phyloP scores from a whole-genome alignment of 208 protist genomes.

The Leishmania aethiopica region DNA sequence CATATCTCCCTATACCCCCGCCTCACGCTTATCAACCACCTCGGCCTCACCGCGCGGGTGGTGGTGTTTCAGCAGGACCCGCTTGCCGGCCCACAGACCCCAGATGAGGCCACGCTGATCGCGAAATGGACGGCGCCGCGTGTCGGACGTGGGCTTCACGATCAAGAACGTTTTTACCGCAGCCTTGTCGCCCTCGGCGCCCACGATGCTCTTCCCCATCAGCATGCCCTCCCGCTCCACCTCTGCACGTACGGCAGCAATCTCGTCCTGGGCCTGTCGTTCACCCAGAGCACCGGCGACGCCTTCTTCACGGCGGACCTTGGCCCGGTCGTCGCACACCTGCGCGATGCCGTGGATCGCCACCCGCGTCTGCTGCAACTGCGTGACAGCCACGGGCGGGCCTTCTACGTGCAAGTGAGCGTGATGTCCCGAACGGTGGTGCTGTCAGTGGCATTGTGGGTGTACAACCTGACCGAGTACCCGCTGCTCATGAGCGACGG shows the following conservation, averaged over 20 bases:
- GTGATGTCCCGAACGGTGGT: constrained; percentile 72
- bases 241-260: constrained; percentile 62
- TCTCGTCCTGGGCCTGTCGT: constrained; percentile 55
- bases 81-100: constrained; percentile 44
- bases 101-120: constrained; percentile 34
- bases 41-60: constrained; percentile 62
- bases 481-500: constrained; percentile 69
- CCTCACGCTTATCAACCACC: constrained; percentile 72
- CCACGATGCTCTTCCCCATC: constrained; percentile 61
- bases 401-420: constrained; percentile 71
- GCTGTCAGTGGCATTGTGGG: constrained; percentile 77
- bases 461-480: constrained; percentile 83
- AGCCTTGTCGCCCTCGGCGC: constrained; percentile 55
- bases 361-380: constrained; percentile 61
- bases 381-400: constrained; percentile 48
- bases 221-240: constrained; percentile 49
- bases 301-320: constrained; percentile 43
- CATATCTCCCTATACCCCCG: constrained; percentile 69
- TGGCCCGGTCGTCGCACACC: constrained; percentile 34
- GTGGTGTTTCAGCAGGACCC: constrained; percentile 63
- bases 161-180: constrained; percentile 33
- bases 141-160: constrained; percentile 19
- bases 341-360: constrained; percentile 49
- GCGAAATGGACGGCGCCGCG: constrained; percentile 38
- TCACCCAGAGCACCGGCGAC: constrained; percentile 71